Conservation (phyloP, 164 flowering plant genomes). For the Vitis amurensis region DNA sequence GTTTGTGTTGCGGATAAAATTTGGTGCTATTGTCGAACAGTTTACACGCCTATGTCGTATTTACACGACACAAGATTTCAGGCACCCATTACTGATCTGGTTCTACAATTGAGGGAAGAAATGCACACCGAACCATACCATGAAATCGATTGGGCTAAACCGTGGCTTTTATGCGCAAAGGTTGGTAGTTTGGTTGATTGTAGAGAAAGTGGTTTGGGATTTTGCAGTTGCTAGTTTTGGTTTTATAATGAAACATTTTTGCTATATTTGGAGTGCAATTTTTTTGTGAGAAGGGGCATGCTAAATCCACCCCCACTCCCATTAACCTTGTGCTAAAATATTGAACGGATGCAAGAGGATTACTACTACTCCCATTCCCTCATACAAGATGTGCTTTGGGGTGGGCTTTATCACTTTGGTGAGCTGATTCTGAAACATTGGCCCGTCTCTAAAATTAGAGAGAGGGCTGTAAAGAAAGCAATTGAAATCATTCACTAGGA, state of each 20-base stretch:
- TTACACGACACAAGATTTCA: no score
- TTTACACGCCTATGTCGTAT: no score
- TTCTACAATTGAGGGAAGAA: slow-evolving; percentile 42
- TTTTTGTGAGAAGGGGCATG: no score
- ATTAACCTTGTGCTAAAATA: no score
- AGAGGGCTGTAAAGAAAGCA: slow-evolving; percentile 33
- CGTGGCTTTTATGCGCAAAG: slow-evolving; percentile 37
- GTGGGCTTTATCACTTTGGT: slow-evolving; percentile 21
- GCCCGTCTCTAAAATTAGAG: slow-evolving; percentile 41
- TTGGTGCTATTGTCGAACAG: no score
- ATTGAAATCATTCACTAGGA: slow-evolving; percentile 48
- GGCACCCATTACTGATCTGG: slow-evolving; percentile 5
- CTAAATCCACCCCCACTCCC: no score
- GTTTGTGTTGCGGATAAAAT: no score
- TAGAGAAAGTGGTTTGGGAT: no score
- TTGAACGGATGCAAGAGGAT: slow-evolving; percentile 31
- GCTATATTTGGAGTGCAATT: background rate
- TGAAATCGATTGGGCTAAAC: slow-evolving; percentile 36
- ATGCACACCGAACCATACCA: slow-evolving; percentile 41
- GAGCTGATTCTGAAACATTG: slow-evolving; percentile 43
- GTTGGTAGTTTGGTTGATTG: slow-evolving; percentile 1
- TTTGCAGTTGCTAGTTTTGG: background rate
- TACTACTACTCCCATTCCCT: slow-evolving; percentile 35
- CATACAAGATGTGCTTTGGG: slow-evolving; percentile 47
- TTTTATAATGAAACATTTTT: background rate